These are phyloP conservation scores for Pezicula rhizophila DNA, from an alignment of 2,329 filamentous ascomycete species.

Conservation along the genomic window DNA sequence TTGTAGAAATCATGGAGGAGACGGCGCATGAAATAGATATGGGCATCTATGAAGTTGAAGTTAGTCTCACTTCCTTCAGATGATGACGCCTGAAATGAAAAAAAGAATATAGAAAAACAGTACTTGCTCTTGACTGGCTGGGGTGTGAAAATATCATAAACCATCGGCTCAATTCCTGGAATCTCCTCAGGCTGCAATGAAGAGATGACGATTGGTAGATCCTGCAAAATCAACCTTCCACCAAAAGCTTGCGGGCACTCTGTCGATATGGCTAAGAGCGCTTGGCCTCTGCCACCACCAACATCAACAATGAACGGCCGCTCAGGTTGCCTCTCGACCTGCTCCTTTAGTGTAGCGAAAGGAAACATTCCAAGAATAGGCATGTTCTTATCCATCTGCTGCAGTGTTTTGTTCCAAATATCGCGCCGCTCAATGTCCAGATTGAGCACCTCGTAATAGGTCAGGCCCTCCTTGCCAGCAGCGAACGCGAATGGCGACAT, in stretches of 20 bases:
- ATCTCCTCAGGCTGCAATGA: slow-evolving; percentile 12
- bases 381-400: slow-evolving; percentile 27
- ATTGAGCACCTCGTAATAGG: slow-evolving; percentile 30
- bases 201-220: slow-evolving; percentile 30
- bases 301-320: slow-evolving; percentile 10
- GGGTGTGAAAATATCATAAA: slow-evolving; percentile 27
- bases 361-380: slow-evolving; percentile 32
- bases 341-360: slow-evolving; percentile 24
- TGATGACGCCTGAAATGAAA: slow-evolving; percentile 2
- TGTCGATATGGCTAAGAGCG: slow-evolving; percentile 5
- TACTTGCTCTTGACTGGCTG: slow-evolving; percentile 24
- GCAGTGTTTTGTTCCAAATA: slow-evolving; percentile 30
- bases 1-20: slow-evolving; percentile 30
- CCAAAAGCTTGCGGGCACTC: slow-evolving; percentile 5
- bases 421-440: slow-evolving; percentile 23
- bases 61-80: neutral
- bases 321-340: slow-evolving; percentile 24
- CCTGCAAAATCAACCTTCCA: slow-evolving; percentile 27
- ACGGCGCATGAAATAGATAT: slow-evolving; percentile 24
- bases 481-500: slow-evolving; percentile 30
- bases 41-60: slow-evolving; percentile 9
- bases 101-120: no score
- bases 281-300: slow-evolving; percentile 4
- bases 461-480: slow-evolving; percentile 28
- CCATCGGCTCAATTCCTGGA: slow-evolving; percentile 19